phyloP scores from a whole-genome alignment of 1,284 basidiomycete species.

The Hymenochaete sp. region DNA sequence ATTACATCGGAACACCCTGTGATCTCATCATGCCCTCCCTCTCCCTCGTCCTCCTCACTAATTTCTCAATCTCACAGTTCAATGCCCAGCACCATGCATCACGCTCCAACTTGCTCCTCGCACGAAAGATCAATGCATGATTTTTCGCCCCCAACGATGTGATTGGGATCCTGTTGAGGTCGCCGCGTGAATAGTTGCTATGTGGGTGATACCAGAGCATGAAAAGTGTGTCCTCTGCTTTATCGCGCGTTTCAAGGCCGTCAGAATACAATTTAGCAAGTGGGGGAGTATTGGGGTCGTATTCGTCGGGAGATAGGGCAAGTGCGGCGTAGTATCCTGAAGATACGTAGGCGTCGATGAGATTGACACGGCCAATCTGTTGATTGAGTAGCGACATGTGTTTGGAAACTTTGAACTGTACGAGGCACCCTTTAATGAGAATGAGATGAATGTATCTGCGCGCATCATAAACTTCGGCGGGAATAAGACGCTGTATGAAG shows the following conservation, averaged over 20 bases:
- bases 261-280: slow-evolving; percentile 67
- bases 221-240: slow-evolving; percentile 68
- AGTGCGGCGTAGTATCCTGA: slow-evolving; percentile 71
- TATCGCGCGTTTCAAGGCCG: slow-evolving; percentile 69
- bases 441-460: slow-evolving; percentile 59
- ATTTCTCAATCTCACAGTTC: slow-evolving; percentile 74
- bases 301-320: slow-evolving; percentile 52
- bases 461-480: slow-evolving; percentile 1
- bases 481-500: neutral
- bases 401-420: slow-evolving; percentile 51
- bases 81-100: slow-evolving; percentile 86
- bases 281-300: slow-evolving; percentile 40
- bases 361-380: slow-evolving; percentile 43
- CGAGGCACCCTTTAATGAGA: slow-evolving; percentile 55
- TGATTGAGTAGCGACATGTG: slow-evolving; percentile 42
- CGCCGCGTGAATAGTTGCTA: slow-evolving; percentile 23
- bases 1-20: slow-evolving; percentile 41
- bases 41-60: slow-evolving; percentile 46
- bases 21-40: slow-evolving; percentile 53
- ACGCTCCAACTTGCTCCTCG: slow-evolving; percentile 71
- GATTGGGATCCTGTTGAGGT: slow-evolving; percentile 21
- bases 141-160: slow-evolving; percentile 55
- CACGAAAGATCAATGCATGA: slow-evolving; percentile 59
- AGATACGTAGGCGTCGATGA: slow-evolving; percentile 68
- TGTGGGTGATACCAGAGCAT: slow-evolving; percentile 55